Evolutionary conservation across 441 rosid genomes (phyloP).

Genomic region (Gossypium schwendimanii): DNA sequence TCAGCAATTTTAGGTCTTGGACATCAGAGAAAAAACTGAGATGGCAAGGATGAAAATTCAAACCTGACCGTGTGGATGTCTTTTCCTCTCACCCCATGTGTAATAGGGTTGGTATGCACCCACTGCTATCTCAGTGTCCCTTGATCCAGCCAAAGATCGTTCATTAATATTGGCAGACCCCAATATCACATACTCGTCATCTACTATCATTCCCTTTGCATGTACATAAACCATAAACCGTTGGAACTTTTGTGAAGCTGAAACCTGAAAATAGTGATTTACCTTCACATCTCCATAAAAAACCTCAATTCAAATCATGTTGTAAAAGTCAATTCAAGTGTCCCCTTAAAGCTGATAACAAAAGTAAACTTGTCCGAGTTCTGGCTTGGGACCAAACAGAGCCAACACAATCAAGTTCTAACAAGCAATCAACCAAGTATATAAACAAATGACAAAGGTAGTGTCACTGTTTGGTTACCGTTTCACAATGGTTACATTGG

Average conservation of each 20-base stretch:
- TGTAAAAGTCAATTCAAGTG: background rate
- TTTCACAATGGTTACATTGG: constrained; percentile 17
- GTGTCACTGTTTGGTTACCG: constrained; percentile 28
- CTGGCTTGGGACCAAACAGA: background rate
- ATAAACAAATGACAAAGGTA: background rate
- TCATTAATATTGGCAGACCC: constrained; percentile 89
- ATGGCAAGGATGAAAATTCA: background rate
- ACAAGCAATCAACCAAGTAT: background rate
- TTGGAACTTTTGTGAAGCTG: constrained; percentile 44
- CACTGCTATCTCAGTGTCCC: constrained; percentile 89
- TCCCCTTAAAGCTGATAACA: background rate
- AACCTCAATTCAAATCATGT: background rate
- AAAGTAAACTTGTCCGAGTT: background rate
- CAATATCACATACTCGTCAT: constrained; percentile 68
- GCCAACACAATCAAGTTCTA: background rate
- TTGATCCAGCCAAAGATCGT: constrained; percentile 74
- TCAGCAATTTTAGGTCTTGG: too few species aligned
- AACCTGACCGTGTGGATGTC: constrained; percentile 71
- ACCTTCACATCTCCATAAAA: background rate
- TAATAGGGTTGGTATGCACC: constrained; percentile 70
- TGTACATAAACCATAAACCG: constrained; percentile 85
- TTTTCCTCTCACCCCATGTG: constrained; percentile 45
- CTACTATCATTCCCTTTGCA: constrained; percentile 80
- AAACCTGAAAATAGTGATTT: constrained; percentile 39
- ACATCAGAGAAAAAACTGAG: background rate